Evolutionary conservation across 2,329 filamentous ascomycete genomes (phyloP), one percentile per base, ranked within the genome.

Genomic region (Talaromyces marneffei): DNA sequence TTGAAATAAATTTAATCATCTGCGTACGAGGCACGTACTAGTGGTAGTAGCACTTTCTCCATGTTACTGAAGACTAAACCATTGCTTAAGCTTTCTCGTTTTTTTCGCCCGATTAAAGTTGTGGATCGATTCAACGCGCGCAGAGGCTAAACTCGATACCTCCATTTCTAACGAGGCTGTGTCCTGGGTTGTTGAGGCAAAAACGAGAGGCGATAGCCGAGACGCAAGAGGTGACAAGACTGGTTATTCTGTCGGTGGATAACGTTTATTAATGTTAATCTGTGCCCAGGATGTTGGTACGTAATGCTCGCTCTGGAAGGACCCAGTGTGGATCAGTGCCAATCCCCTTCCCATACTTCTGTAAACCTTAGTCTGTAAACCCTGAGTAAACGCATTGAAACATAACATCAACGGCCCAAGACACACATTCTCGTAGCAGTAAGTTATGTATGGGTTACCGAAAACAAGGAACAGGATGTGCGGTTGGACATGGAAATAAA

Each of bases 21-120:
- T 33, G 46, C n/a, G 25, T 8, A 14, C 7, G 16, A 16, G 18
- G 25, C 31, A 31, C 27, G 7, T 33, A 18, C 44, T 23, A 29
- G 29, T 50, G 16, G 18, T 23, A 44, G 18, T 44, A 48, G 8
- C 8, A 16, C 20, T 16, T 25, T 7, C 20, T 42, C 3, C 7
- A n/a, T n/a, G n/a, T n/a, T n/a, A n/a, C n/a, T n/a, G n/a, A n/a
- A n/a, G n/a, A n/a, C n/a, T n/a, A n/a, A n/a, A n/a, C 9, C 10
- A 23, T 25, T 20, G 27, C 18, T 31, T 50, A 50, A 31, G 9
- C n/a, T 20, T 33, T 33, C n/a, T 33, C 29, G 3, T 52, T 33
- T 44, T n/a, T n/a, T 31, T 31, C 18, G 14, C 23, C 10, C 44
- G 48, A 52, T 50, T 58, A 58, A 50, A 58, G 56, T 58, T 58